Percentiles rank a stretch among this genome's conserved stretches.
Evolutionary conservation across 306 rosid species (phyloP).

Genomic region (Cucurbita pepo): DNA sequence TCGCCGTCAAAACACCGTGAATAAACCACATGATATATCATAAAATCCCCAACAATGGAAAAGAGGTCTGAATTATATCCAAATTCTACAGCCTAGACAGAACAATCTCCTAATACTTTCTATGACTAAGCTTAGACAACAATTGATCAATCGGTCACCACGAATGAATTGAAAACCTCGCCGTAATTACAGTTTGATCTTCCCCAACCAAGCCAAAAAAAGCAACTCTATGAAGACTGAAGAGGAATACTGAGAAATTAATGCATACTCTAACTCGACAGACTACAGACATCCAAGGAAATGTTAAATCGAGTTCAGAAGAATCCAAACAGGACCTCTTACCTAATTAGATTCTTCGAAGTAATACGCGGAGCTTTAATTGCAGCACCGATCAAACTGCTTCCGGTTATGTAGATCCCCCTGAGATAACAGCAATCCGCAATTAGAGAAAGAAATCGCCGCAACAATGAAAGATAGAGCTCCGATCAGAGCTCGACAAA

Average conservation of each 20-base stretch:
- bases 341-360: conserved; percentile 92
- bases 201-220: background rate
- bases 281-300: background rate
- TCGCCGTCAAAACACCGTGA: background rate
- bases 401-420: conserved; percentile 94
- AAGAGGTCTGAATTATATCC: background rate
- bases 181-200: background rate
- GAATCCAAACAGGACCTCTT: background rate
- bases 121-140: background rate
- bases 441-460: background rate
- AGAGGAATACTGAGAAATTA: background rate
- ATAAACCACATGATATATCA: background rate
- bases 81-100: background rate
- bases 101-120: background rate
- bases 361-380: conserved; percentile 86
- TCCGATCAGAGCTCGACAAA: background rate
- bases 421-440: conserved; percentile 15
- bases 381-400: conserved; percentile 98
- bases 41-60: background rate
- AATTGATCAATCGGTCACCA: background rate
- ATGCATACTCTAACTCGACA: background rate
- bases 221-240: background rate
- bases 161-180: background rate
- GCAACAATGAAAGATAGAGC: background rate
- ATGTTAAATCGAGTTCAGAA: background rate